These are phyloP conservation scores for Aspergillus diversus DNA, from an alignment of 495 filamentous ascomycete genomes.

Conservation along the genomic window DNA sequence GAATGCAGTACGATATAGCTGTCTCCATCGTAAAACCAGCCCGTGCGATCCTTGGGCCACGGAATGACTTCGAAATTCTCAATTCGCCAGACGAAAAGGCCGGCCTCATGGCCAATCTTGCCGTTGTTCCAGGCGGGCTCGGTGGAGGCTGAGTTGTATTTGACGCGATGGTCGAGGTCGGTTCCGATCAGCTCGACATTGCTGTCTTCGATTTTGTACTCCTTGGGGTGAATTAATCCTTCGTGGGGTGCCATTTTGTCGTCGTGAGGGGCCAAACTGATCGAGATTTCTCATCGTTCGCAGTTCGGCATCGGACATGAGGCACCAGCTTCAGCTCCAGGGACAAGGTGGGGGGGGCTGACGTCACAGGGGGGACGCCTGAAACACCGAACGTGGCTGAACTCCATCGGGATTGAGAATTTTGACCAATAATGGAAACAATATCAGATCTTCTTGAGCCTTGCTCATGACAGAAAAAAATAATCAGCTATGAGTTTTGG, in stretches of 20 bases:
- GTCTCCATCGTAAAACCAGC: conserved; percentile 64
- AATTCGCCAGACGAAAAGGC: conserved; percentile 63
- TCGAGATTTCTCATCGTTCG: too few relatives aligned
- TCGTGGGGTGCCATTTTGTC: conserved; percentile 57
- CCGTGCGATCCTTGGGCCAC: conserved; percentile 56
- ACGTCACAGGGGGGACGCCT: too few relatives aligned
- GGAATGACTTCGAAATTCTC: conserved; percentile 63
- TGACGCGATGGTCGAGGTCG: conserved; percentile 64
- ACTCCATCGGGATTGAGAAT: too few relatives aligned
- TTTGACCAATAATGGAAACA: too few relatives aligned
- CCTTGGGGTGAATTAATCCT: conserved; percentile 58
- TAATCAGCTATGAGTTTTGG: too few relatives aligned
- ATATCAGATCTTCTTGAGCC: too few relatives aligned
- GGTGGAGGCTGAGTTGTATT: conserved; percentile 61
- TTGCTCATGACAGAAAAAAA: too few relatives aligned
- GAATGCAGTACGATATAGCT: conserved; percentile 65
- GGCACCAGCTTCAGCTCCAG: too few relatives aligned
- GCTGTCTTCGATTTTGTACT: conserved; percentile 65
- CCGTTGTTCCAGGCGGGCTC: conserved; percentile 66
- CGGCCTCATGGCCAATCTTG: conserved; percentile 47
- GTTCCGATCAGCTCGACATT: conserved; percentile 64
- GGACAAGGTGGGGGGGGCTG: too few relatives aligned
- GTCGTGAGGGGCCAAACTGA: too few relatives aligned
- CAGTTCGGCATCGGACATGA: too few relatives aligned
- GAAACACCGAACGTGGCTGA: too few relatives aligned